Percentiles rank a stretch among this genome's conserved stretches.
These are phyloP conservation scores for Diddensiella caesifluorescens DNA, from an alignment of 805 yeast genomes.

Conservation along the genomic window DNA sequence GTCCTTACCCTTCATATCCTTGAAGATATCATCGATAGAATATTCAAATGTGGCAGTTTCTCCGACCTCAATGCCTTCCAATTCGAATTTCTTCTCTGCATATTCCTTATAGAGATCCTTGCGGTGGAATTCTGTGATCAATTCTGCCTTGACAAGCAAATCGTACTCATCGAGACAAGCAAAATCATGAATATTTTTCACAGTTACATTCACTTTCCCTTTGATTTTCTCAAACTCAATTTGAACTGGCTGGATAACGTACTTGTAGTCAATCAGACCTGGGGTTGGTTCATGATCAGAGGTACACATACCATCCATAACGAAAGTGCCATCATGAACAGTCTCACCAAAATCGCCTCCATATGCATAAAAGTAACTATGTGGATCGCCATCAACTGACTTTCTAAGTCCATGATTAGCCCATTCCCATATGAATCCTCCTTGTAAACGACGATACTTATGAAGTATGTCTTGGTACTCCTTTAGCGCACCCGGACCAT, in stretches of 20 bases:
- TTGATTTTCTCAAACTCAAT: slow-evolving; percentile 7
- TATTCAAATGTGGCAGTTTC: background rate
- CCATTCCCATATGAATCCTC: slow-evolving; percentile 41
- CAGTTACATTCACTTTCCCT: slow-evolving; percentile 3
- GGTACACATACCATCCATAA: slow-evolving; percentile 35
- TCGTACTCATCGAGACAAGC: slow-evolving; percentile 8
- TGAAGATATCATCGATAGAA: background rate
- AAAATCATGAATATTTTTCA: slow-evolving; percentile 13
- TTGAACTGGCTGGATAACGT: slow-evolving; percentile 33
- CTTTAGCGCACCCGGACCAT: slow-evolving; percentile 34
- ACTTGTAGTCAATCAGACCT: slow-evolving; percentile 32
- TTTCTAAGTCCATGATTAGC: slow-evolving; percentile 34
- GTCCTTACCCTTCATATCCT: too few species aligned
- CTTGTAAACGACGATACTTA: slow-evolving; percentile 30
- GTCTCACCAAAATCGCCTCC: slow-evolving; percentile 38
- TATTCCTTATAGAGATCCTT: background rate
- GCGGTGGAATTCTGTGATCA: background rate
- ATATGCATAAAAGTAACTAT: slow-evolving; percentile 26
- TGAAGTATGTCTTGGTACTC: slow-evolving; percentile 35
- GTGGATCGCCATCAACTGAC: slow-evolving; percentile 12
- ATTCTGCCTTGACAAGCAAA: slow-evolving; percentile 5
- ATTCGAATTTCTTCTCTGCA: slow-evolving; percentile 2
- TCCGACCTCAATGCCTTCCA: background rate
- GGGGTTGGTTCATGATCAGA: slow-evolving; percentile 36
- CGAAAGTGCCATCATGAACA: slow-evolving; percentile 36